phyloP scores from a whole-genome alignment of 2,329 filamentous ascomycete species.

The Colletotrichum aenigma region DNA sequence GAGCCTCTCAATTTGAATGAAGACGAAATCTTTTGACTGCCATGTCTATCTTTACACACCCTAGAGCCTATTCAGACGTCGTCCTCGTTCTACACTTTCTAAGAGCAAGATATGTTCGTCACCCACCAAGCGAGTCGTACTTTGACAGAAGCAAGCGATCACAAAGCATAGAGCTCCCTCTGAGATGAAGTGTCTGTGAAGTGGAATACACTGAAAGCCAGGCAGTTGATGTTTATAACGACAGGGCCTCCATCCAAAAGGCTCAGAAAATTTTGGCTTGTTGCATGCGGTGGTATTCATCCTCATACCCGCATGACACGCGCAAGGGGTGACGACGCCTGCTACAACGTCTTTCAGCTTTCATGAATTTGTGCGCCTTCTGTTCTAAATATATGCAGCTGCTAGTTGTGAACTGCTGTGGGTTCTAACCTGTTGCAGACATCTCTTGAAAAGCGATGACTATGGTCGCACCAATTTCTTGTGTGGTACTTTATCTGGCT shows the following conservation, averaged over 20 bases:
- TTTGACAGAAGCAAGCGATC: neutral
- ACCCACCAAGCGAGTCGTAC: neutral
- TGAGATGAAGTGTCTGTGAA: neutral
- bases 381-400: neutral
- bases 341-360: accelerated
- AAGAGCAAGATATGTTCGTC: neutral
- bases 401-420: neutral
- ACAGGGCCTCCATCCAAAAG: neutral
- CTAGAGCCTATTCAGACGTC: neutral
- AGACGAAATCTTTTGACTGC: neutral
- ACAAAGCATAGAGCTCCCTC: accelerated
- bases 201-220: accelerated
- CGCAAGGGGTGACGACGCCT: accelerated
- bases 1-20: neutral
- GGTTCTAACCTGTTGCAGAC: neutral
- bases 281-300: accelerated
- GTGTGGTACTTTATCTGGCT: too few relatives aligned
- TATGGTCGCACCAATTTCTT: too few relatives aligned
- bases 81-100: neutral
- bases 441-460: too few relatives aligned
- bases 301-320: accelerated
- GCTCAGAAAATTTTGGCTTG: accelerated
- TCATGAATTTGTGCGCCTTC: accelerated
- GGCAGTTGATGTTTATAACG: neutral
- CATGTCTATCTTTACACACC: neutral